Conservation (phyloP, 345 rosid species). For the Erysimum cheiranthoides region DNA sequence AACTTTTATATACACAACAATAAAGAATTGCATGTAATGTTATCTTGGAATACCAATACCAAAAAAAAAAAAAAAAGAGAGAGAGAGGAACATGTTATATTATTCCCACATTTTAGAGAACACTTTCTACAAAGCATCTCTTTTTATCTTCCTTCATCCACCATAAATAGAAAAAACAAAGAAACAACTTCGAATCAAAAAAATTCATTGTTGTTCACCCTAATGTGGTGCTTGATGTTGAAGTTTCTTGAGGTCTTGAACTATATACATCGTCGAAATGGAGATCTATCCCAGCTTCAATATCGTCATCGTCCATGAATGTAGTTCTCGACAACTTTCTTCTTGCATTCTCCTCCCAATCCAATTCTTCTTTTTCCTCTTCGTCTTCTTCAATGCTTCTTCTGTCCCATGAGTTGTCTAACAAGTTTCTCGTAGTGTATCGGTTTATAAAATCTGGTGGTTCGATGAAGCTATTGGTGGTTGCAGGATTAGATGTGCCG, state of each 20-base stretch:
- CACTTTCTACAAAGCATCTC: slow-evolving; percentile 26
- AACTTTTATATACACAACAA: slow-evolving; percentile 38
- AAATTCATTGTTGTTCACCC: slow-evolving; percentile 16
- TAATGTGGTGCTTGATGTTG: slow-evolving; percentile 40
- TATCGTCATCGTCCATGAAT: slow-evolving; percentile 53
- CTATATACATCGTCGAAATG: slow-evolving; percentile 85
- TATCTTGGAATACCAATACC: neutral
- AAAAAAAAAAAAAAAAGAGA: neutral
- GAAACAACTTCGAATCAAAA: slow-evolving; percentile 40
- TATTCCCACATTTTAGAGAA: slow-evolving; percentile 37
- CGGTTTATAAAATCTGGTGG: slow-evolving; percentile 64
- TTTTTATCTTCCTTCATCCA: slow-evolving; percentile 23
- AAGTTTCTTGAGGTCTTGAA: slow-evolving; percentile 62
- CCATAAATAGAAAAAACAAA: neutral
- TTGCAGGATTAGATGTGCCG: slow-evolving; percentile 43
- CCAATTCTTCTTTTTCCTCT: slow-evolving; percentile 56
- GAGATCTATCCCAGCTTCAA: slow-evolving; percentile 66
- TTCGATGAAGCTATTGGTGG: slow-evolving; percentile 61
- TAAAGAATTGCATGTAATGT: slow-evolving; percentile 42
- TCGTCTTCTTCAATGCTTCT: slow-evolving; percentile 46
- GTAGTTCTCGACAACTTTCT: slow-evolving; percentile 52
- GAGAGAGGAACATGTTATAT: slow-evolving; percentile 10
- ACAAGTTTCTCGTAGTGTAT: slow-evolving; percentile 35
- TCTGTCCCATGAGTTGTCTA: slow-evolving; percentile 40
- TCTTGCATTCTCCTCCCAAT: slow-evolving; percentile 51